These are phyloP conservation scores for Senna siamea DNA, from an alignment of 306 rosid species.

Conservation along the genomic window DNA sequence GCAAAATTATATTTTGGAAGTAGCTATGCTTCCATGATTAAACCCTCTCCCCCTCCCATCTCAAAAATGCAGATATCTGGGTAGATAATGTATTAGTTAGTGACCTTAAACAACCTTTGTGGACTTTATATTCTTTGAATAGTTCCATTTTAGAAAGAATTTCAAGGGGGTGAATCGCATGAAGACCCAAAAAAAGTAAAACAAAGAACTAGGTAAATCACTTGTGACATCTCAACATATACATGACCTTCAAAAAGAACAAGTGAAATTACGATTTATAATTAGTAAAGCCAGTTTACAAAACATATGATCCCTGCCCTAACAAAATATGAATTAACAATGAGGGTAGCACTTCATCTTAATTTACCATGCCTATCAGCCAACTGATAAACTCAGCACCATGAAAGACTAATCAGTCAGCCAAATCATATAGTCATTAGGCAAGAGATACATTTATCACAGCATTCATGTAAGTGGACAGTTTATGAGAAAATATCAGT, in stretches of 20 bases:
- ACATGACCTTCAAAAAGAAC: not conserved
- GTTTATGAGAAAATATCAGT: not conserved
- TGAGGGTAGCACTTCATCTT: not conserved
- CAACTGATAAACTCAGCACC: constrained; percentile 27
- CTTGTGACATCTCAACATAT: not conserved
- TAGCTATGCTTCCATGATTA: constrained; percentile 23
- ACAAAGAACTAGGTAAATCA: not conserved
- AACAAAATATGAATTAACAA: not conserved
- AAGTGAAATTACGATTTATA: not conserved
- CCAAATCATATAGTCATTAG: no score
- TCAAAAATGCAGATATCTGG: not conserved
- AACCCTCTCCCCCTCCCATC: not conserved
- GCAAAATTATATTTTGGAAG: constrained; percentile 27
- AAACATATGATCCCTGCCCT: not conserved
- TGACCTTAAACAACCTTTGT: not conserved
- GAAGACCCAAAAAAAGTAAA: not conserved
- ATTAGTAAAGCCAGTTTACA: not conserved
- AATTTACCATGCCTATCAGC: not conserved
- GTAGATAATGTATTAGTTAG: not conserved
- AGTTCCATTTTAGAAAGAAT: not conserved
- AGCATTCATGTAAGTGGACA: not conserved
- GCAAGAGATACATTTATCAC: no score
- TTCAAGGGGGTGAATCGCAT: not conserved
- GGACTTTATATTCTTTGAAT: not conserved
- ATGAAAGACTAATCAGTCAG: no score